Base-by-base conservation (phyloP, 768 basidiomycete species). In the Strobilomyces dryophilus region DNA sequence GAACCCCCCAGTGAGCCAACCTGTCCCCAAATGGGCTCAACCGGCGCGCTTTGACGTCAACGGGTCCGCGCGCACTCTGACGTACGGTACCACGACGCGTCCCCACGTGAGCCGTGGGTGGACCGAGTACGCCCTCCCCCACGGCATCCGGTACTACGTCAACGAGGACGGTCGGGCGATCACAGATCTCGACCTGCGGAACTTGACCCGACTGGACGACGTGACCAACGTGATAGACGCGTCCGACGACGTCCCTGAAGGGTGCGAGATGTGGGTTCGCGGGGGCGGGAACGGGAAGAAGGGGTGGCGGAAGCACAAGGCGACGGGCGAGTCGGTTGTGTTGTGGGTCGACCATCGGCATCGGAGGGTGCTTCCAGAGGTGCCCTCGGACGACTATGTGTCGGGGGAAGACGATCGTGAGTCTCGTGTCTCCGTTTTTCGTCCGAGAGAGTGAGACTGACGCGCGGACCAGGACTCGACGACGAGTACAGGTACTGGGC, bases 401-500 rank as follows among this genome's bases (percentile, higher is more conserved):
- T 56, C 55, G 34, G 59, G 49, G 47, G 73, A 72, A 26, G 73
- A 77, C 45, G 76, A 80, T 34, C 66, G 78, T 80, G 41, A 68
- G 78, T 11, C 27, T 1, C 24, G 15, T 12, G 11, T 35, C 20
- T 4, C 6, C 8, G 4, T 4, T n/a, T 56, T 35, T 14, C 21
- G 8, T 37, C 3, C 11, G 20, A 17, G 47, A 15, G 26, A 24
- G 24, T 4, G 24, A 24, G 37, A 8, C 47, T 55, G 15, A 58
- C 46, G 15, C 4, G 15, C n/a, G 17, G 21, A 49, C 24, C 56
- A 91, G 90, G 80, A 43, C 72, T 89, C 20, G 87, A 91, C 51
- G 76, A 83, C 61, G 87, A 89, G 62, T 89, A 86, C 59, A 76
- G 85, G 50, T 92, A 90, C 62, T 92, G 91, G 91, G 73, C 81